Conservation (phyloP, 345 rosid species). For the Hevea brasiliensis region DNA sequence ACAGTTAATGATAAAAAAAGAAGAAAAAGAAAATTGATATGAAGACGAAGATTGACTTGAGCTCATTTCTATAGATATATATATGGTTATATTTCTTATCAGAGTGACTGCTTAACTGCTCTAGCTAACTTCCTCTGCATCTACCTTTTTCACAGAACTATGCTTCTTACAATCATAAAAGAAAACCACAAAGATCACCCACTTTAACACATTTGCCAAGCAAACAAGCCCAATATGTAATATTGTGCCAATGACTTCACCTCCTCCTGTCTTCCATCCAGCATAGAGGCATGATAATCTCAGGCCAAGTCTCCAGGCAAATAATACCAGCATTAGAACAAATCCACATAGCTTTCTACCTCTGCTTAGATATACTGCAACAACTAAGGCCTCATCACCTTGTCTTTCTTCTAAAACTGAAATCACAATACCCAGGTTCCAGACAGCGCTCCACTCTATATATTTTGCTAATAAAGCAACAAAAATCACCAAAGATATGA, state of each 20-base stretch:
- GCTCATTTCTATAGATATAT: too few relatives aligned
- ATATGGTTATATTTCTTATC: too few relatives aligned
- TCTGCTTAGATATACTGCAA: conserved; percentile 32
- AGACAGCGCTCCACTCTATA: conserved; percentile 42
- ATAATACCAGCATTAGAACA: conserved; percentile 16
- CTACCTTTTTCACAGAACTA: conserved; percentile 25
- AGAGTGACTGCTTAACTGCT: not conserved
- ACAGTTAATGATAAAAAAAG: too few relatives aligned
- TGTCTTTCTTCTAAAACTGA: conserved; percentile 40
- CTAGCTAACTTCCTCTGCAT: conserved; percentile 27
- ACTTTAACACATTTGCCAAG: conserved; percentile 23
- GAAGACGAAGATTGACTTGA: not conserved
- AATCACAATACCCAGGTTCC: conserved; percentile 37
- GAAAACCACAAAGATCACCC: conserved; percentile 30
- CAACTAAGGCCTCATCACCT: conserved; percentile 28
- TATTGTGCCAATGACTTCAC: not conserved
- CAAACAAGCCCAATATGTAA: conserved; percentile 18
- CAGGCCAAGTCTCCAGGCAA: conserved; percentile 24
- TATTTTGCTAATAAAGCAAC: conserved; percentile 14
- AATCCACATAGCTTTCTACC: conserved; percentile 30
- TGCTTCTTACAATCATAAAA: conserved; percentile 30
- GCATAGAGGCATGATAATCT: conserved; percentile 20
- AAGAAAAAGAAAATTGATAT: too few relatives aligned
- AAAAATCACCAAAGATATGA: not conserved
- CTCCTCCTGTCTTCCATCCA: conserved; percentile 16